These are phyloP conservation scores for Rhododendron mucronatum DNA, from an alignment of 148 eudicot species.

Conservation along the genomic window DNA sequence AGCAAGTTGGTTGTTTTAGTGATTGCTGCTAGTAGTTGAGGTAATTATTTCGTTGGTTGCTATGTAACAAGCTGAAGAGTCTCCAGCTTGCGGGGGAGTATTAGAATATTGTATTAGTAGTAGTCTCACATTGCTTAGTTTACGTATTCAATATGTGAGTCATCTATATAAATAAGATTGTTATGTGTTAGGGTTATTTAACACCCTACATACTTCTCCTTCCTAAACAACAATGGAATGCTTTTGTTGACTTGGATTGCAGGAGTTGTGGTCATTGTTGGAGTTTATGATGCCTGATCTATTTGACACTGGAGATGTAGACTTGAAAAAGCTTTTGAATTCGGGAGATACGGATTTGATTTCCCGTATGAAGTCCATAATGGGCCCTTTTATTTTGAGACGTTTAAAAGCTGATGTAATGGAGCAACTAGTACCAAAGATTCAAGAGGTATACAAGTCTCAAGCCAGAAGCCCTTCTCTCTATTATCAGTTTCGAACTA, in stretches of 20 bases:
- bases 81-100: no score
- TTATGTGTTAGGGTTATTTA: no score
- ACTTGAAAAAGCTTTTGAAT: conserved; percentile 77
- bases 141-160: no score
- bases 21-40: no score
- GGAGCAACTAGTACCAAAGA: conserved; percentile 91
- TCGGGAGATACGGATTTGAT: conserved; percentile 69
- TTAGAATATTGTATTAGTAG: no score
- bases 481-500: not conserved
- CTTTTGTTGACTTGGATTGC: conserved; percentile 24
- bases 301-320: conserved; percentile 83
- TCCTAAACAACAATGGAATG: not conserved
- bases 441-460: conserved; percentile 50
- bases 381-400: conserved; percentile 94
- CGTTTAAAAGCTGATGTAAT: conserved; percentile 94
- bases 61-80: no score
- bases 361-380: conserved; percentile 87
- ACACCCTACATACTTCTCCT: no score
- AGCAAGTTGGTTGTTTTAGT: no score
- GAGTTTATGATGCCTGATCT: conserved; percentile 97
- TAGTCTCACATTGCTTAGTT: no score
- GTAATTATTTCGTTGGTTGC: no score
- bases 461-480: not conserved
- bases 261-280: conserved; percentile 98
- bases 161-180: no score